phyloP scores from a whole-genome alignment of 257 asterid genomes.

The Lycium barbarum region DNA sequence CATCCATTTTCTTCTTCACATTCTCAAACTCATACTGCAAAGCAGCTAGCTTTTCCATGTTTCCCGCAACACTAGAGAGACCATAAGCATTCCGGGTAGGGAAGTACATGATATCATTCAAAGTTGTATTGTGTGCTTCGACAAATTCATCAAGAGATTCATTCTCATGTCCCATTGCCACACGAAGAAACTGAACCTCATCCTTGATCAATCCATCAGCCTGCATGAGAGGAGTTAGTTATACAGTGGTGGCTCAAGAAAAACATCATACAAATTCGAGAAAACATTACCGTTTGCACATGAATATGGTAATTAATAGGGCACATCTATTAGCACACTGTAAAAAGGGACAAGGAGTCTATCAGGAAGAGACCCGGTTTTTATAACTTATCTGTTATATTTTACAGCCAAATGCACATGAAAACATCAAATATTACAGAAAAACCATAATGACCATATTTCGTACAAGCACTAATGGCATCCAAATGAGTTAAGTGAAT shows the following conservation, averaged over 20 bases:
- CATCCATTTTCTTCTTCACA: conserved; percentile 88
- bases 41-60: conserved; percentile 79
- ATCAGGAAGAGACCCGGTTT: neutral
- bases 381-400: no score
- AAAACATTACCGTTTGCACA: neutral
- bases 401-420: neutral
- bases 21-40: conserved; percentile 84
- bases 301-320: neutral
- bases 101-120: conserved; percentile 85
- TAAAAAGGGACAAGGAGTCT: neutral
- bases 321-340: conserved; percentile 7
- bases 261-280: neutral
- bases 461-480: neutral
- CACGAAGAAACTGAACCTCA: conserved; percentile 62
- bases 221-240: conserved; percentile 46
- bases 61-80: conserved; percentile 89
- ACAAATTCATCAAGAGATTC: conserved; percentile 78
- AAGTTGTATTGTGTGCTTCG: conserved; percentile 83
- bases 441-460: no score
- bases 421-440: neutral
- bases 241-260: neutral
- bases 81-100: conserved; percentile 85
- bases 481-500: no score
- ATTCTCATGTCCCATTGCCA: conserved; percentile 87
- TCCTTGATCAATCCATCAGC: conserved; percentile 73